Conservation (phyloP, 345 rosid species). For the Populus davidiana region DNA sequence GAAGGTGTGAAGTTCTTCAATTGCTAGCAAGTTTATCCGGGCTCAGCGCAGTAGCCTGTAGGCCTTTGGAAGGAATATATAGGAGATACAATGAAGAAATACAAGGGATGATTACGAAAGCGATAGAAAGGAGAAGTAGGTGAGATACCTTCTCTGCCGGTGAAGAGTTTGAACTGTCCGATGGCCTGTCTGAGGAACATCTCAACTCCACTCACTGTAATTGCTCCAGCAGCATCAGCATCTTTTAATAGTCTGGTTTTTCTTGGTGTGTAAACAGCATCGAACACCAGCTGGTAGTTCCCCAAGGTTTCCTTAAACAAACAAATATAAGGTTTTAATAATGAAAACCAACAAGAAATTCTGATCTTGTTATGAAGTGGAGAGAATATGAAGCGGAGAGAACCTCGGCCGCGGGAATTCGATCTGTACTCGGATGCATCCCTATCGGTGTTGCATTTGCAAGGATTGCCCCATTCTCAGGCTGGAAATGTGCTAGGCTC, state of each 20-base stretch:
- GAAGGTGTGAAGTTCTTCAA: background rate
- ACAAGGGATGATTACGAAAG: background rate
- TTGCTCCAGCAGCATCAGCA: constrained; percentile 54
- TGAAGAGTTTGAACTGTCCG: constrained; percentile 57
- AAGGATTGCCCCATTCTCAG: constrained; percentile 55
- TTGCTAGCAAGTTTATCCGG: background rate
- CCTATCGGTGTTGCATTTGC: constrained; percentile 66
- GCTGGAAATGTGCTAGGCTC: constrained; percentile 37
- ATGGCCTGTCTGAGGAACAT: constrained; percentile 67
- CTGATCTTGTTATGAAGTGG: background rate
- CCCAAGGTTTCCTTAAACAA: constrained; percentile 35
- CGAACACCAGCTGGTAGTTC: constrained; percentile 47
- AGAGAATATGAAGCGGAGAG: constrained; percentile 11
- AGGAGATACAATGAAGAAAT: background rate
- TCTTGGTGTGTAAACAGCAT: constrained; percentile 58
- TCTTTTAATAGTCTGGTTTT: constrained; percentile 54
- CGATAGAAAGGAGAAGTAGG: background rate
- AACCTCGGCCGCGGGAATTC: constrained; percentile 54
- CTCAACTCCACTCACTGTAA: constrained; percentile 55
- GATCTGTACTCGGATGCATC: constrained; percentile 53
- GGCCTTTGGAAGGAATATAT: background rate
- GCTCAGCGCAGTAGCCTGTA: background rate
- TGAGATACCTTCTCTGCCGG: constrained; percentile 40
- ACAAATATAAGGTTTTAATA: constrained; percentile 1
- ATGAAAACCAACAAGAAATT: background rate